phyloP scores from a whole-genome alignment of 805 yeast genomes.

The Ogataea paraovalis region DNA sequence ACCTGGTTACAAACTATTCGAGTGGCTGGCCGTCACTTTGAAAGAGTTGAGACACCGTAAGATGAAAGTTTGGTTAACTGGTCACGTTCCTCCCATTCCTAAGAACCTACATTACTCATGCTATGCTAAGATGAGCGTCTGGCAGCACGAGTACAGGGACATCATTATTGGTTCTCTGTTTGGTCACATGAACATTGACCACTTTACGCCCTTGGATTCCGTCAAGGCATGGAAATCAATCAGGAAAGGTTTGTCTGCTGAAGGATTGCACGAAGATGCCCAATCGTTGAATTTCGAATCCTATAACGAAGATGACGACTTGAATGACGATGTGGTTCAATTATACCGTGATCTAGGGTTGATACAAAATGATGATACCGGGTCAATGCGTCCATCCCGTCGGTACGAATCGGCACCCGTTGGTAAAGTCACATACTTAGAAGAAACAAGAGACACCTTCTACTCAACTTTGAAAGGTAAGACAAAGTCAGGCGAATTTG shows the following conservation, averaged over 20 bases:
- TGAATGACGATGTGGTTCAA: conserved; percentile 17
- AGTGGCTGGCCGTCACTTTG: conserved; percentile 74
- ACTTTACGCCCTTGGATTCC: conserved; percentile 74
- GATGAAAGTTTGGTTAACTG: conserved; percentile 83
- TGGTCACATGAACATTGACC: conserved; percentile 91
- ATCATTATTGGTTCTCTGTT: conserved; percentile 77
- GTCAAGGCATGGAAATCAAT: conserved; percentile 59
- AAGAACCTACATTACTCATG: conserved; percentile 75
- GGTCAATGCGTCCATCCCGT: conserved; percentile 16
- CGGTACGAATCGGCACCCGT: conserved; percentile 61
- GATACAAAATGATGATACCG: conserved; percentile 24
- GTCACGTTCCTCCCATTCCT: conserved; percentile 85
- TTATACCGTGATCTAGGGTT: conserved; percentile 14
- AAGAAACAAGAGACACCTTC: conserved; percentile 47
- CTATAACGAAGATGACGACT: conserved; percentile 24
- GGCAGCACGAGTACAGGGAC: conserved; percentile 82
- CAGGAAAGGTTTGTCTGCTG: conserved; percentile 13
- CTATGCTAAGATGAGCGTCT: conserved; percentile 68
- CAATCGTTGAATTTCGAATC: conserved; percentile 1
- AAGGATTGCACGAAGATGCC: conserved; percentile 22
- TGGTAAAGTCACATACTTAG: conserved; percentile 63
- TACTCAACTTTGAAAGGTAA: conserved; percentile 48
- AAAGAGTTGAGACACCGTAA: conserved; percentile 67
- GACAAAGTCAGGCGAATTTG: conserved; percentile 38
- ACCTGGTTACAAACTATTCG: conserved; percentile 74